Conservation (phyloP, 352 stramenopile species). For the Aphanomyces euteiches region DNA sequence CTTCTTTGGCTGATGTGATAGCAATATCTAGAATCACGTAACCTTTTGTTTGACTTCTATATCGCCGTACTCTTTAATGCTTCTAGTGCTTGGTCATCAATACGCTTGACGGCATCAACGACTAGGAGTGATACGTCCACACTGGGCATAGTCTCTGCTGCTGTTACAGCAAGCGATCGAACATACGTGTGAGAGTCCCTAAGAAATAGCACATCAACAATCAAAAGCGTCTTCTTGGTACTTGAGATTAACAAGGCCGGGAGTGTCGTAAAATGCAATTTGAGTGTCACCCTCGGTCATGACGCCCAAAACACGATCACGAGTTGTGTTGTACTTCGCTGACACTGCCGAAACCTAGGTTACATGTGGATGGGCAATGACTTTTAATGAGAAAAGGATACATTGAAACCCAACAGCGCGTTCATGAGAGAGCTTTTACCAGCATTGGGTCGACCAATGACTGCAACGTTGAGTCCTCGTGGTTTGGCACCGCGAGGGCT, state of each 20-base stretch:
- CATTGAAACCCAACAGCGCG: slow-evolving; percentile 64
- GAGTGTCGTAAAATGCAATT: slow-evolving; percentile 83
- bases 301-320: slow-evolving; percentile 73
- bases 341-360: slow-evolving; percentile 75
- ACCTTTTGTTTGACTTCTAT: not conserved
- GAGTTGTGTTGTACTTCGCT: slow-evolving; percentile 86
- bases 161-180: slow-evolving; percentile 69
- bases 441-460: slow-evolving; percentile 83
- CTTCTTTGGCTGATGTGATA: slow-evolving; percentile 67
- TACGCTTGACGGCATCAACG: slow-evolving; percentile 77
- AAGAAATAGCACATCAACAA: not conserved
- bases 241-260: slow-evolving; percentile 83
- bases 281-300: slow-evolving; percentile 69
- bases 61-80: slow-evolving; percentile 48
- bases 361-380: no score
- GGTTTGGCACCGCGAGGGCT: slow-evolving; percentile 34
- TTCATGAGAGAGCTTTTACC: slow-evolving; percentile 88
- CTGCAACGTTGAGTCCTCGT: slow-evolving; percentile 65
- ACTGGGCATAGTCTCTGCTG: slow-evolving; percentile 60
- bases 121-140: slow-evolving; percentile 85
- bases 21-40: slow-evolving; percentile 46
- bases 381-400: slow-evolving; percentile 30
- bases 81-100: slow-evolving; percentile 72
- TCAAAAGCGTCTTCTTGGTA: slow-evolving; percentile 27
- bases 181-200: slow-evolving; percentile 79